A percentile compares a stretch with the other conserved stretches of the same genome.
These are phyloP conservation scores for Aspergillus hortae DNA, from an alignment of 2,329 filamentous ascomycete genomes.

Conservation along the genomic window DNA sequence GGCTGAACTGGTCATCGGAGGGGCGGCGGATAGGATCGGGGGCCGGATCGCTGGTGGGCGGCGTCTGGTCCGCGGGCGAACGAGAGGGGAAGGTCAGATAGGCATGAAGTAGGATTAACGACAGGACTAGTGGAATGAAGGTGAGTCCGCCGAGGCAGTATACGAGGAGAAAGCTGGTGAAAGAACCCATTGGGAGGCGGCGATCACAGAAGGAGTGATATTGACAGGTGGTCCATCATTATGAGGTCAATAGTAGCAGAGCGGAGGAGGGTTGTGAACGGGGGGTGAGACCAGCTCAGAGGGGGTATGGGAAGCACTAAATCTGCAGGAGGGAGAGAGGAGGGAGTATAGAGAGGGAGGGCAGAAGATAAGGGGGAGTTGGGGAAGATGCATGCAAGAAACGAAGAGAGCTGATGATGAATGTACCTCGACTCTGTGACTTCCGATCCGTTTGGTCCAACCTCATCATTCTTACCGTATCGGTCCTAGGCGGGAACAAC, in stretches of 20 bases:
- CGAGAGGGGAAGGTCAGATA: slow-evolving; percentile 57
- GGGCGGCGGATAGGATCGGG: slow-evolving; percentile 44
- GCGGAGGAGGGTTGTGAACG: neutral
- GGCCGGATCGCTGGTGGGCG: slow-evolving; percentile 32
- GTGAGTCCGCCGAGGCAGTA: slow-evolving; percentile 87
- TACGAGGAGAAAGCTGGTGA: slow-evolving; percentile 61
- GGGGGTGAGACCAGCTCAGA: slow-evolving; percentile 8
- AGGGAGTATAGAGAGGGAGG: neutral
- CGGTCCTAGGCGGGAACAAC: neutral
- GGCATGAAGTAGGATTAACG: slow-evolving; percentile 60
- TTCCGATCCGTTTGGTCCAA: slow-evolving; percentile 1
- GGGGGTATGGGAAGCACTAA: neutral
- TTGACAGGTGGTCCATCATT: slow-evolving; percentile 27
- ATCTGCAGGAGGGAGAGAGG: neutral
- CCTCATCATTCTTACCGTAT: neutral
- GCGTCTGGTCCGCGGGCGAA: slow-evolving; percentile 17
- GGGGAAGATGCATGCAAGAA: neutral
- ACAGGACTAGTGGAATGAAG: slow-evolving; percentile 71
- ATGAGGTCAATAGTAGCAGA: neutral
- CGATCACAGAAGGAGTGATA: slow-evolving; percentile 15
- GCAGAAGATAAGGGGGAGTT: neutral
- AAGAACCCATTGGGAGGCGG: slow-evolving; percentile 39
- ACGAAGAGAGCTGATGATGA: neutral
- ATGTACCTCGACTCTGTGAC: neutral
- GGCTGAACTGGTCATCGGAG: slow-evolving; percentile 61